A percentile compares a stretch with the other conserved stretches of the same genome.
phyloP scores from a whole-genome alignment of 2,329 filamentous ascomycete species.

The Monilinia laxa region DNA sequence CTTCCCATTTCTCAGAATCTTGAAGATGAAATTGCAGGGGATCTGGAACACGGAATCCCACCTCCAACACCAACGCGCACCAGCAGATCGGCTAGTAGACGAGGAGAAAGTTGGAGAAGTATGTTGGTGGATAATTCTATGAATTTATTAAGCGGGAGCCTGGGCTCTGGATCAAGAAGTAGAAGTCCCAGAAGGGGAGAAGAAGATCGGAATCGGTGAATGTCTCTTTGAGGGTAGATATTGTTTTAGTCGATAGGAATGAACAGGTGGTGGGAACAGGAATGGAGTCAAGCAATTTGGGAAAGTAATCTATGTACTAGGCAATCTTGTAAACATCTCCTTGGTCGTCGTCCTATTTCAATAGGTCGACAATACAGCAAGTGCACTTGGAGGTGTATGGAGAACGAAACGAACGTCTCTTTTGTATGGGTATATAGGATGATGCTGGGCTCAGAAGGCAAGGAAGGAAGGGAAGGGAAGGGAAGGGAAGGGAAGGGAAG shows the following conservation, averaged over 20 bases:
- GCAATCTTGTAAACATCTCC: conserved; percentile 21
- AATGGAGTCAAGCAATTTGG: neutral
- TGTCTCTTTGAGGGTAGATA: neutral
- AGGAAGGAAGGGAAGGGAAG: conserved; percentile 2
- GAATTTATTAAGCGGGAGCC: conserved; percentile 32
- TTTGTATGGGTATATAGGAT: conserved; percentile 31
- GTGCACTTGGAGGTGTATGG: conserved; percentile 13
- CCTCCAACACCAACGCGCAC: conserved; percentile 26
- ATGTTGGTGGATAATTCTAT: conserved; percentile 29
- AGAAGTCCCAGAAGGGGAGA: conserved; percentile 33
- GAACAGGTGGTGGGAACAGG: neutral
- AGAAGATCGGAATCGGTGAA: conserved; percentile 33
- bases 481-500: neutral
- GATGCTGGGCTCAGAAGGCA: conserved; percentile 14
- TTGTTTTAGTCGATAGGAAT: neutral
- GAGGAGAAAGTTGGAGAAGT: conserved; percentile 18
- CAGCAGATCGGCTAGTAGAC: conserved; percentile 5
- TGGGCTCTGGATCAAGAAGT: conserved; percentile 32
- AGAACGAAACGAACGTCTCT: conserved; percentile 13
- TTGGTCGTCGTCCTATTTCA: neutral
- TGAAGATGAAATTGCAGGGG: conserved; percentile 28
- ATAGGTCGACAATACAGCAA: neutral
- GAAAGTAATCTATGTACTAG: conserved; percentile 21
- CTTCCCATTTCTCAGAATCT: conserved; percentile 30
- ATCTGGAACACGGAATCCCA: conserved; percentile 35